Conservation (phyloP, 257 asterid genomes). For the Petunia axillaris region DNA sequence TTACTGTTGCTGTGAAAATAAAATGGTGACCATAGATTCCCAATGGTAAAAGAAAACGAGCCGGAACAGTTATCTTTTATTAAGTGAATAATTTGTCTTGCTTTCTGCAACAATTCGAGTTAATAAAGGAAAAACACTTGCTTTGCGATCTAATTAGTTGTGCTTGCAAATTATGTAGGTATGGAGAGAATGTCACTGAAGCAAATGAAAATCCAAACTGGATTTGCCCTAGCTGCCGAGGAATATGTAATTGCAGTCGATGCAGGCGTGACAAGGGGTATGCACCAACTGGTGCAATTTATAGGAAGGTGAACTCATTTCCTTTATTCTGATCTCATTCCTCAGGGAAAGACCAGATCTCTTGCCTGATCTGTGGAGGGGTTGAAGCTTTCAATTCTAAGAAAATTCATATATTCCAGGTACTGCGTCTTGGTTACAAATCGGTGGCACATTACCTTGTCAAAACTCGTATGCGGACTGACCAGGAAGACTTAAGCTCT, state of each 20-base stretch:
- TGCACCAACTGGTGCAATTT: slow-evolving; percentile 61
- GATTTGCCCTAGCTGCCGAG: slow-evolving; percentile 79
- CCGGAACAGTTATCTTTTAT: not conserved
- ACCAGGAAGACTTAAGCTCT: slow-evolving; percentile 26
- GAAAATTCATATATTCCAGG: slow-evolving; percentile 44
- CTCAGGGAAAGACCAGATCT: not conserved
- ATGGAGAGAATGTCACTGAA: slow-evolving; percentile 71
- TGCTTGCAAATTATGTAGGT: slow-evolving; percentile 39
- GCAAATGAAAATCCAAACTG: slow-evolving; percentile 58
- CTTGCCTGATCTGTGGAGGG: not conserved
- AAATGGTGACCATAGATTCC: not conserved
- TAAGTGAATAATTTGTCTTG: not conserved
- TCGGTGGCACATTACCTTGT: slow-evolving; percentile 86
- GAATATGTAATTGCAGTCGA: slow-evolving; percentile 77
- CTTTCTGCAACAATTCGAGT: not conserved
- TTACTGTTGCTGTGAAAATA: not conserved
- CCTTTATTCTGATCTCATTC: slow-evolving; percentile 16
- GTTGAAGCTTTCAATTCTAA: slow-evolving; percentile 14
- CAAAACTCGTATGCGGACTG: slow-evolving; percentile 35
- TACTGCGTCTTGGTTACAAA: slow-evolving; percentile 54
- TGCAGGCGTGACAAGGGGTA: slow-evolving; percentile 69
- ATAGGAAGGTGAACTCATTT: slow-evolving; percentile 44
- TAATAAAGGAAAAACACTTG: not conserved
- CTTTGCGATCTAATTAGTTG: not conserved
- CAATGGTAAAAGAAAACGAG: not conserved